Evolutionary conservation across 2,329 filamentous ascomycete species (phyloP).

Genomic region (Neurospora sp.): DNA sequence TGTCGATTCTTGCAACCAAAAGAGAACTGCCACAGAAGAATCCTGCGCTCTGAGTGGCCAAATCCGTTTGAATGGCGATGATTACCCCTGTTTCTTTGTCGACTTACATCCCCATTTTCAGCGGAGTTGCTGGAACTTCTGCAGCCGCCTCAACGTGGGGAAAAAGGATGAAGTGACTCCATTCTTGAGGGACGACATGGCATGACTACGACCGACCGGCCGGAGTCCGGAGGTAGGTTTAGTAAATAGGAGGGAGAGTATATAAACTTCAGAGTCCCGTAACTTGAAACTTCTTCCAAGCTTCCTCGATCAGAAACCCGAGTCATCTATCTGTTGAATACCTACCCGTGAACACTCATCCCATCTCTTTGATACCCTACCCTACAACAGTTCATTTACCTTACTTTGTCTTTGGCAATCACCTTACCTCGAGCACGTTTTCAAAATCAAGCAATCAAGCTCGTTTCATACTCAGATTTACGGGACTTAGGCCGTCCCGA

Average conservation of each 20-base stretch:
- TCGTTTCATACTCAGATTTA: background rate
- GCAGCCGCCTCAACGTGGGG: background rate
- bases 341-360: background rate
- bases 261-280: background rate
- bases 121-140: background rate
- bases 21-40: slow-evolving; percentile 1
- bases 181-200: background rate
- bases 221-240: background rate
- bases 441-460: background rate
- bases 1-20: slow-evolving; percentile 4
- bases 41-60: slow-evolving; percentile 10
- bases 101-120: background rate
- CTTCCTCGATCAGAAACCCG: background rate
- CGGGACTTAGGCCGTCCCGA: background rate
- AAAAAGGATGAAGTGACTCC: background rate
- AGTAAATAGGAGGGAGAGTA: background rate
- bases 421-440: background rate
- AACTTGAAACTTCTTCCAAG: background rate
- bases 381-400: background rate
- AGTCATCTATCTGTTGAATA: background rate
- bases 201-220: background rate
- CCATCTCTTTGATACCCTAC: background rate
- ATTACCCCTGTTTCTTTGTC: background rate
- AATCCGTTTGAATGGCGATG: background rate
- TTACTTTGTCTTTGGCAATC: background rate